Evolutionary conservation across 1,284 basidiomycete genomes (phyloP).

Genomic region (Tetrapyrgos nigripes): DNA sequence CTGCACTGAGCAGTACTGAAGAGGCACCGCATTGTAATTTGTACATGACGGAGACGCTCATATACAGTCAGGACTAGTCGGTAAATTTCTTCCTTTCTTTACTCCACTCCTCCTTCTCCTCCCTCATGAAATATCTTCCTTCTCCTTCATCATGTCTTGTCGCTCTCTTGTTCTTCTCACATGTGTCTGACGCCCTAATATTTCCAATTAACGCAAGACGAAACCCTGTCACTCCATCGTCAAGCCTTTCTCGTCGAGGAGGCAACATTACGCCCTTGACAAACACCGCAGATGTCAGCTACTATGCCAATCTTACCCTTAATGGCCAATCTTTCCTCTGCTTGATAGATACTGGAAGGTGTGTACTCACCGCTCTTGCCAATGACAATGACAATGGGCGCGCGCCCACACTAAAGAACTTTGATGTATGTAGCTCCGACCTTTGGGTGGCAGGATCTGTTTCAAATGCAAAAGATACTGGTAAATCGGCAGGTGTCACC

Average conservation of each 20-base stretch:
- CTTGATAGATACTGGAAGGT: slow-evolving; percentile 76
- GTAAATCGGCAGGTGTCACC: slow-evolving; percentile 46
- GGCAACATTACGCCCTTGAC: slow-evolving; percentile 19
- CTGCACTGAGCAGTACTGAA: too few relatives aligned
- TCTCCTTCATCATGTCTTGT: not conserved
- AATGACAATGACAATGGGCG: too few relatives aligned
- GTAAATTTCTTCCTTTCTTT: not conserved
- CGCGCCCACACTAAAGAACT: too few relatives aligned
- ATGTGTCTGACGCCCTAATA: not conserved
- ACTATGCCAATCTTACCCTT: slow-evolving; percentile 59
- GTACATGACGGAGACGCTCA: too few relatives aligned
- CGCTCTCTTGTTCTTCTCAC: not conserved
- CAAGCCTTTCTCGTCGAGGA: slow-evolving; percentile 1
- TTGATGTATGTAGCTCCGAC: slow-evolving; percentile 66
- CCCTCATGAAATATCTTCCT: not conserved
- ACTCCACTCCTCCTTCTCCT: not conserved
- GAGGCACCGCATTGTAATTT: too few relatives aligned
- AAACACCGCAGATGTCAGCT: slow-evolving; percentile 39
- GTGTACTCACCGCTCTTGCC: slow-evolving; percentile 19
- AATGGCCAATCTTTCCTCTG: slow-evolving; percentile 54
- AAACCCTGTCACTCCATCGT: not conserved
- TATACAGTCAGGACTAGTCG: too few relatives aligned
- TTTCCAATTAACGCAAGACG: not conserved
- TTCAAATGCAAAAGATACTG: slow-evolving; percentile 47
- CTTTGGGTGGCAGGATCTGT: slow-evolving; percentile 62